Evolutionary conservation across 164 flowering plant species (phyloP), one percentile per base, ranked within the genome.

Genomic region (Liquidambar formosana): DNA sequence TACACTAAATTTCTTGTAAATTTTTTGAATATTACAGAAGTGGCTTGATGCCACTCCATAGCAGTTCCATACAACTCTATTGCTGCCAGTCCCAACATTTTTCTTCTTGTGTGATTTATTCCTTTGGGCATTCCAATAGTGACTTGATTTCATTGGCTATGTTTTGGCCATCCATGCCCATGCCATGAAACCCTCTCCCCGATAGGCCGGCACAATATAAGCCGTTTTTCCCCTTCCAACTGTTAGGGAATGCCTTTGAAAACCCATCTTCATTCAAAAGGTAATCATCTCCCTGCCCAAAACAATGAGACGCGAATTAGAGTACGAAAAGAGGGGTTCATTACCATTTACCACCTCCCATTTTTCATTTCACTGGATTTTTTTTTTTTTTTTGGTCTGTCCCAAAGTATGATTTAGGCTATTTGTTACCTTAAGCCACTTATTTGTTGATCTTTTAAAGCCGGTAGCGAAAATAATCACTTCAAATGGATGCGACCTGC

Each of bases 161-260:
- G 57, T 73, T 82, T 21, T 76, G 73, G 27, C 88, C 91, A 76
- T 91, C 94, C 10, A 49, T 57, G 0, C 74, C 69, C 43, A 79
- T 76, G 57, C 93, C 93, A 47, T 65, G 72, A 2, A 91, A 47
- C 0, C 97, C 97, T 62, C 74, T 84, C 49, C 85, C 71, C 44
- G 88, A 53, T 27, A 89, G 68, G 28, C 97, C 94, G 0, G 58
- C 81, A 57, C 89, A 88, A 51, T 87, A 92, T 11, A 89, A 69
- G 1, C 92, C 92, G 26, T 88, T 87, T 57, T 76, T 63, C 3
- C 97, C 95, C 67, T 88, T 89, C 89, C 90, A 89, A 45, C 85
- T 82, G 71, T 80, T 69, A 0, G 97, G 92, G 57, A 27, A 80
- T 16, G 62, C 60, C 5, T 77, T 85, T 8, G 90, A 72, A 58